Evolutionary conservation across 140 eudicot species (phyloP).

Genomic region (Ambrosia hybrid): DNA sequence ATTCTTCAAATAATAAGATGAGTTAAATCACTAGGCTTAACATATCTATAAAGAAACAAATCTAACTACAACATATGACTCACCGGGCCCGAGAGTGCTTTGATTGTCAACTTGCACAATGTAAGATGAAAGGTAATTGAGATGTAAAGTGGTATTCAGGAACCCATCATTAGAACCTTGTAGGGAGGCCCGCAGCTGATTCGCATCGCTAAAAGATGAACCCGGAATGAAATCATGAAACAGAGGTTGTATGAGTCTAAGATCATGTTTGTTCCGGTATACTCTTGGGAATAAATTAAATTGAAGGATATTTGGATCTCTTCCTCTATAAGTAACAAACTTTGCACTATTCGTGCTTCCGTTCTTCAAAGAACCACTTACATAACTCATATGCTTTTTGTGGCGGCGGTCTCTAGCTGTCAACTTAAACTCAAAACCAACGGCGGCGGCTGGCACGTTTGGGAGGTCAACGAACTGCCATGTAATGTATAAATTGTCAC

Average conservation of each 20-base stretch:
- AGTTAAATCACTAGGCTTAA: slow-evolving; percentile 29
- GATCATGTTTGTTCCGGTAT: slow-evolving; percentile 62
- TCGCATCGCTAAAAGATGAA: slow-evolving; percentile 57
- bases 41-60: not conserved
- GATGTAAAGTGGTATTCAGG: slow-evolving; percentile 58
- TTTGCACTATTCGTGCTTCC: slow-evolving; percentile 53
- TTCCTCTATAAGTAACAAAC: slow-evolving; percentile 76
- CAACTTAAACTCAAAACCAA: slow-evolving; percentile 81
- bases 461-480: slow-evolving; percentile 92
- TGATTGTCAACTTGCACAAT: slow-evolving; percentile 78
- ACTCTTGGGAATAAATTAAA: slow-evolving; percentile 80
- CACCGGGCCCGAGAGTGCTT: slow-evolving; percentile 72
- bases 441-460: slow-evolving; percentile 73
- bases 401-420: slow-evolving; percentile 55
- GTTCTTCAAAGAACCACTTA: slow-evolving; percentile 60
- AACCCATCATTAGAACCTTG: slow-evolving; percentile 62
- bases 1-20: slow-evolving; percentile 42
- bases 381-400: slow-evolving; percentile 67
- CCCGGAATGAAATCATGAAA: slow-evolving; percentile 88
- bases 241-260: slow-evolving; percentile 86
- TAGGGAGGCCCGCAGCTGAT: slow-evolving; percentile 63
- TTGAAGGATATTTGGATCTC: slow-evolving; percentile 61
- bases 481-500: slow-evolving; percentile 52
- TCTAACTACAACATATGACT: slow-evolving; percentile 37
- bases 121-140: slow-evolving; percentile 75